Evolutionary conservation across 2,329 filamentous ascomycete genomes (phyloP), one percentile per base, ranked within the genome.

Genomic region (Aureobasidium sp.): DNA sequence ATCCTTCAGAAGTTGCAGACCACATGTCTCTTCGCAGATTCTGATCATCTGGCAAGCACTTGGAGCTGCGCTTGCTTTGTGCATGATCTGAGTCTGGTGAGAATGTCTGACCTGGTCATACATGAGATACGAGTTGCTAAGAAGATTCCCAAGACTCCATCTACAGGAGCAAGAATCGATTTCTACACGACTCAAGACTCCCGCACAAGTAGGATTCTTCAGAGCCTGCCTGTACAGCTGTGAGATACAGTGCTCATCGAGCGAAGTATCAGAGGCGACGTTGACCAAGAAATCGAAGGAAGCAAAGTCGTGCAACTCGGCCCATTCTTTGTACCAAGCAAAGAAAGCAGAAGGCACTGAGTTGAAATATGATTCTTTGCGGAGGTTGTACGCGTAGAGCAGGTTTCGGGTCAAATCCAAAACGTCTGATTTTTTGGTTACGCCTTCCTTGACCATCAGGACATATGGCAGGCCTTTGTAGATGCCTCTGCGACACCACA

Each of bases 11-110:
- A 59, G 13, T 13, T 59, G 47, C 7, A 29, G 45, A 11, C 45
- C 61, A 45, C 61, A 62, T 0, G 79, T 81, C 11, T 77, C 75
- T 64, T 80, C 78, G 54, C 79, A 77, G 13, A 81, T 75, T 13
- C 76, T 77, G 57, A 81, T 77, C 16, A 81, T 72, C 65, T 81
- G 79, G 62, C 79, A 81, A 52, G 79, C 80, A 5, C 78, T 78
- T 0, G 78, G 77, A 2, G 79, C 71, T 64, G 77, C 80, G 41
- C 78, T 79, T 50, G 80, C 78, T 59, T 80, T 80, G 62, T 78
- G 77, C 0, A 78, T 81, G 50, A 78, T 74, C 39, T 77, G 73
- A 9, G 77, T 79, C 66, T 81, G 79, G 65, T 80, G 79, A 68
- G 79, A 77, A 11, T 79, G 75, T 1, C 77, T 74, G 13, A 50